phyloP scores from a whole-genome alignment of 2,329 filamentous ascomycete species.

The Paecilomyces fulvus region DNA sequence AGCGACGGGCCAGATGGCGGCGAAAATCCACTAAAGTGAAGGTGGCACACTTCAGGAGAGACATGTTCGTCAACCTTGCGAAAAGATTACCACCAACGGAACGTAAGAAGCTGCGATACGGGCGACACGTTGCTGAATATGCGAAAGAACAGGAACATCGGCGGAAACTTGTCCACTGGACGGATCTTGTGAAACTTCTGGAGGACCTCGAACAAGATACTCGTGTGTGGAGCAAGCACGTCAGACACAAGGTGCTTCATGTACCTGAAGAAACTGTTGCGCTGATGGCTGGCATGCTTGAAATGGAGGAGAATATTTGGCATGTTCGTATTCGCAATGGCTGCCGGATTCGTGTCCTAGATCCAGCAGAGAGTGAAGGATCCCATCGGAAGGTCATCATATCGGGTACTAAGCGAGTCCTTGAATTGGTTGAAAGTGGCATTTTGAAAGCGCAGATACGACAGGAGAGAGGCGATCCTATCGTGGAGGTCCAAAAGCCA shows the following conservation, averaged over 20 bases:
- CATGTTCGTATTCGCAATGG: slow-evolving; percentile 25
- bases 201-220: slow-evolving; percentile 13
- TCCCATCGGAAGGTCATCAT: slow-evolving; percentile 25
- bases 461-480: slow-evolving; percentile 19
- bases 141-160: neutral
- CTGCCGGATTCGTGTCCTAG: slow-evolving; percentile 30
- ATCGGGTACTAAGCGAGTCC: slow-evolving; percentile 24
- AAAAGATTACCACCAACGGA: slow-evolving; percentile 15
- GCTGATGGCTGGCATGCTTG: slow-evolving; percentile 21
- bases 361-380: slow-evolving; percentile 21
- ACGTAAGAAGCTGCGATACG: slow-evolving; percentile 18
- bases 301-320: slow-evolving; percentile 30
- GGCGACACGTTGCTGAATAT: slow-evolving; percentile 7
- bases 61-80: neutral
- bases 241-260: slow-evolving; percentile 20
- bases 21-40: neutral
- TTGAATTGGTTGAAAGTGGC: slow-evolving; percentile 21
- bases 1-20: neutral
- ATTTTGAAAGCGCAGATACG: slow-evolving; percentile 15
- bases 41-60: neutral
- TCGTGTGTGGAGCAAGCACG: slow-evolving; percentile 7
- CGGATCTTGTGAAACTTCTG: slow-evolving; percentile 18
- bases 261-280: slow-evolving; percentile 29
- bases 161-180: slow-evolving; percentile 12
- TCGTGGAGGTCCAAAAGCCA: slow-evolving; percentile 20